phyloP scores from a whole-genome alignment of 1,284 basidiomycete genomes.

The Trametes polyzona region DNA sequence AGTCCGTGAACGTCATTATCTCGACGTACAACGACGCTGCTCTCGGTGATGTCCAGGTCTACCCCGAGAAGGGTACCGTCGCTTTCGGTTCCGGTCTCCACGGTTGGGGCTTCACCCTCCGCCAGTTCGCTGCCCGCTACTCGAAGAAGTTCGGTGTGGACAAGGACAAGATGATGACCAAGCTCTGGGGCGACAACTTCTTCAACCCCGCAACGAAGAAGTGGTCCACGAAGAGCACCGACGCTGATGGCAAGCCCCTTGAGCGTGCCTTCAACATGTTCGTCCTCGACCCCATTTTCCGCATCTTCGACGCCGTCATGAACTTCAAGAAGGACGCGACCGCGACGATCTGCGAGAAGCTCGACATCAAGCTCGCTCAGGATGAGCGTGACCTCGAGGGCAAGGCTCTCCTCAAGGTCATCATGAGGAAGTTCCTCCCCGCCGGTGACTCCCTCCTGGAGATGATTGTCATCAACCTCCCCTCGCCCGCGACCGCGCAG shows the following conservation, averaged over 20 bases:
- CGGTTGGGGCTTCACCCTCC: constrained; percentile 99
- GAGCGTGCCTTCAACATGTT: constrained; percentile 96
- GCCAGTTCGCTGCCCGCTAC: constrained; percentile 95
- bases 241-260: constrained; percentile 86
- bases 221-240: constrained; percentile 85
- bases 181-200: constrained; percentile 99
- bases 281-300: constrained; percentile 99
- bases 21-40: constrained; percentile 95
- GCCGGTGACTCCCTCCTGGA: constrained; percentile 98
- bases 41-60: constrained; percentile 98
- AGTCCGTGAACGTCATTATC: constrained; percentile 98
- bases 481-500: constrained; percentile 96
- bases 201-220: constrained; percentile 99
- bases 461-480: constrained; percentile 99
- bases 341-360: constrained; percentile 90
- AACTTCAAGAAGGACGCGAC: constrained; percentile 99
- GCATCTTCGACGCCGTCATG: constrained; percentile 98
- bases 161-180: constrained; percentile 97
- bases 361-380: constrained; percentile 88
- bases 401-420: constrained; percentile 95
- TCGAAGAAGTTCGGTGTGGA: constrained; percentile 99
- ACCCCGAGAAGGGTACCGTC: constrained; percentile 98
- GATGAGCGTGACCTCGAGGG: constrained; percentile 97
- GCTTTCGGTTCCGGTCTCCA: constrained; percentile 99
- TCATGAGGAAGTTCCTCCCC: constrained; percentile 99